Evolutionary conservation across 176 grass and related monocot species (phyloP).

Genomic region (Cenchrus purpureus): DNA sequence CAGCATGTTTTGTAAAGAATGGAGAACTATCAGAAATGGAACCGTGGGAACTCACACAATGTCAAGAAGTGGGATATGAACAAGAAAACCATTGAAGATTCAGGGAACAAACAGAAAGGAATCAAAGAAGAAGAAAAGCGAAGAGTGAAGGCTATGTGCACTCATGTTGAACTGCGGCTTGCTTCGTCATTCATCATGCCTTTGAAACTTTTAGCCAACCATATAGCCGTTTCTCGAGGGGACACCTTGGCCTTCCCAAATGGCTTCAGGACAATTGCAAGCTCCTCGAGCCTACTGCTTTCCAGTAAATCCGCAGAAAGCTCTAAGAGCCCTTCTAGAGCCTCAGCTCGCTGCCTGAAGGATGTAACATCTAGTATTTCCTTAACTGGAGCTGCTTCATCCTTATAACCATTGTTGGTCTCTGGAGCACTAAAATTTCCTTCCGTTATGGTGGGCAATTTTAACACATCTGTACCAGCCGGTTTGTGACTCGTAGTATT

Average conservation of each 20-base stretch:
- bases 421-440: conserved; percentile 44
- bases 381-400: conserved; percentile 61
- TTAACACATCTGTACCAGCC: conserved; percentile 47
- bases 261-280: conserved; percentile 88
- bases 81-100: conserved; percentile 38
- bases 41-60: conserved; percentile 28
- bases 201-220: conserved; percentile 98
- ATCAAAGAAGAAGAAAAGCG: not conserved
- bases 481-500: conserved; percentile 36
- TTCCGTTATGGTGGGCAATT: conserved; percentile 42
- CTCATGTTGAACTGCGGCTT: conserved; percentile 57
- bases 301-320: conserved; percentile 87
- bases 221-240: conserved; percentile 93
- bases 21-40: conserved; percentile 34
- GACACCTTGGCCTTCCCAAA: conserved; percentile 98
- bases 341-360: conserved; percentile 93
- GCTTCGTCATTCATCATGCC: conserved; percentile 97
- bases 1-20: conserved; percentile 54
- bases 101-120: conserved; percentile 25
- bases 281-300: conserved; percentile 82
- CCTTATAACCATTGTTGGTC: conserved; percentile 48
- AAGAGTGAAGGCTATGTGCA: conserved; percentile 11
- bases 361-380: conserved; percentile 92
- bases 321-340: conserved; percentile 94
- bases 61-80: conserved; percentile 27